Evolutionary conservation across 2,329 filamentous ascomycete genomes (phyloP), one percentile per base, ranked within the genome.

Genomic region (Beauveria scarabaeidicola): DNA sequence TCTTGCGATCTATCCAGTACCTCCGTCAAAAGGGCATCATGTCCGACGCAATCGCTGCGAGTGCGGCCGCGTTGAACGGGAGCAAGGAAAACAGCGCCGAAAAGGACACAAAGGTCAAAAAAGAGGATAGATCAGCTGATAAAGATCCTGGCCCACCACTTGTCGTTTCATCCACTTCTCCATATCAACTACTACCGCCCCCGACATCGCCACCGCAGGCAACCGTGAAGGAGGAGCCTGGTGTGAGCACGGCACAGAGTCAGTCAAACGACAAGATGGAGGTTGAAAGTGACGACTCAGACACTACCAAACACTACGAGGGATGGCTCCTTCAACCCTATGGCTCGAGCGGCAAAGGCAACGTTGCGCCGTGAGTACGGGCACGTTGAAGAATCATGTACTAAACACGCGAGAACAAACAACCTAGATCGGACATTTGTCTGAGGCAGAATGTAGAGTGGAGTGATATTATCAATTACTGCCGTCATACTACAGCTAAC

Each of bases 1-100:
- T 87, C 62, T 78, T 88, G 57, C 82, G 85, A 69, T 84, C 83
- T 6, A 84, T 88, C 63, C 81, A 86, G 66, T 85, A 86, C 65
- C 77, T 87, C 62, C 81, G 83, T 64, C 77, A 84, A 48, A 83
- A 79, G 68, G 82, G 81, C n/a, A 69, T 81, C 53, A 75, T 83
- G 70, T 51, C 58, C 23, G 70, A 73, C 57, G 59, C 59, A 11
- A 27, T 50, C 4, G 53, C 59, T n/a, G 52, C 58, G 25, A 55
- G 47, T 55, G 52, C 47, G 27, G 46, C 40, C 23, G 59, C 46
- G 5, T 36, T 43, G 13, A 25, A 43, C 32, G 23, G 6, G 44
- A 48, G 44, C 43, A 59, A 40, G n/a, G 60, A 58, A 52, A 64
- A 64, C 23, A 46, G 57, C 36, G 60, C 48, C 25, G 63, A 63